Evolutionary conservation across 108 stramenopile genomes (phyloP).

Genomic region (Nitzschia sp.): DNA sequence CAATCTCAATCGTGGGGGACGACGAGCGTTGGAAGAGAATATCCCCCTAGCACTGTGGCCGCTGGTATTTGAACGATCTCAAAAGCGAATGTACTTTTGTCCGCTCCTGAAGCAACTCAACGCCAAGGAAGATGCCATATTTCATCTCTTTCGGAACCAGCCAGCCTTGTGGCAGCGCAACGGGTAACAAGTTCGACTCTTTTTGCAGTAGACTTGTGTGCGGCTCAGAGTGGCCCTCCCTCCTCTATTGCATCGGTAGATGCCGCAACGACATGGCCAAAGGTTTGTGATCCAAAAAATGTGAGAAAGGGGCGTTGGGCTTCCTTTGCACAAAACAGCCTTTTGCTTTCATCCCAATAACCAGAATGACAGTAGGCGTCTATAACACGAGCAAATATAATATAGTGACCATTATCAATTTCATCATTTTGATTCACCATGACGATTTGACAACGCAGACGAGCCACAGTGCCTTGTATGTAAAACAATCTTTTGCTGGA

Average conservation of each 20-base stretch:
- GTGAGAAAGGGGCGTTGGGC: constrained; percentile 54
- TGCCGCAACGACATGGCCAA: constrained; percentile 45
- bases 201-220: no score
- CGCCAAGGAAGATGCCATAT: neutral
- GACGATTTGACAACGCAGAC: constrained; percentile 39
- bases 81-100: neutral
- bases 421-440: constrained; percentile 6
- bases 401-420: constrained; percentile 57
- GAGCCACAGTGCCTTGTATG: constrained; percentile 63
- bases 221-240: no score
- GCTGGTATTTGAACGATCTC: constrained; percentile 9
- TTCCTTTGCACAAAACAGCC: constrained; percentile 45
- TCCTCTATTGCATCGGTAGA: no score
- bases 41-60: constrained; percentile 20
- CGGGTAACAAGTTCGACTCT: neutral
- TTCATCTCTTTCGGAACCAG: neutral
- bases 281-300: constrained; percentile 73
- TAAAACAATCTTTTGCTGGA: constrained; percentile 36
- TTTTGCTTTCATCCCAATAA: constrained; percentile 64
- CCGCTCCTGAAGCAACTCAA: neutral
- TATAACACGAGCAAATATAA: constrained; percentile 52
- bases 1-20: constrained; percentile 17
- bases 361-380: constrained; percentile 49
- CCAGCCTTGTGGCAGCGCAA: constrained; percentile 2
- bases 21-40: neutral